Conservation (phyloP, 257 asterid species). For the Solanum megistacrolobum region DNA sequence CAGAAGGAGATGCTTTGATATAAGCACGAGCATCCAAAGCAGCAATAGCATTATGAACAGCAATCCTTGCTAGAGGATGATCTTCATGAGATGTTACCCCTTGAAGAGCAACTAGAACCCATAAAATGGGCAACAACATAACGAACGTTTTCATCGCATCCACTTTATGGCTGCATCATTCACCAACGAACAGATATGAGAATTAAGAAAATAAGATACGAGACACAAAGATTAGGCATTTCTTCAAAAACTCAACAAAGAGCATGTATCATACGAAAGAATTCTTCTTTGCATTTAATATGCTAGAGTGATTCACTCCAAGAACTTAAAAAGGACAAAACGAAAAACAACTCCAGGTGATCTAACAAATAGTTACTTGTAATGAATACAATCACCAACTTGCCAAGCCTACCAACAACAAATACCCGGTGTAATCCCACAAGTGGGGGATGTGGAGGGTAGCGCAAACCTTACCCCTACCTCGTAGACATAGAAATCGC, state of each 20-base stretch:
- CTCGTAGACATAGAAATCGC: not conserved
- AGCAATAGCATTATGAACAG: constrained; percentile 46
- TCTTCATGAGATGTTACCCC: constrained; percentile 55
- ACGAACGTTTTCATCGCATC: constrained; percentile 28
- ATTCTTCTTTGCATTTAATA: not conserved
- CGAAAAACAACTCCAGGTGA: no score
- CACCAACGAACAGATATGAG: not conserved
- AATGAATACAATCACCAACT: not conserved
- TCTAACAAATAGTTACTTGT: not conserved
- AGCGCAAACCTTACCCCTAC: no score
- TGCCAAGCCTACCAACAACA: not conserved
- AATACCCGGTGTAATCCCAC: not conserved
- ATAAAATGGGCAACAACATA: constrained; percentile 30
- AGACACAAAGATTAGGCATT: not conserved
- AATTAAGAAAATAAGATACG: not conserved
- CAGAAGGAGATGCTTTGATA: constrained; percentile 60
- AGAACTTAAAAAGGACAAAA: not conserved
- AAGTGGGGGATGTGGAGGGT: no score
- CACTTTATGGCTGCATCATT: constrained; percentile 7
- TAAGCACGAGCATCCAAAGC: constrained; percentile 46
- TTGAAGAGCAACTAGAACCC: constrained; percentile 30
- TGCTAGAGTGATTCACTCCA: not conserved
- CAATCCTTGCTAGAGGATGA: constrained; percentile 64
- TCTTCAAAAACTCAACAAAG: not conserved
- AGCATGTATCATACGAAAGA: not conserved